Evolutionary conservation across 192 early-diverging fungal species (phyloP), one percentile per base, ranked within the genome.

Genomic region (Nowakowskiella sp.): DNA sequence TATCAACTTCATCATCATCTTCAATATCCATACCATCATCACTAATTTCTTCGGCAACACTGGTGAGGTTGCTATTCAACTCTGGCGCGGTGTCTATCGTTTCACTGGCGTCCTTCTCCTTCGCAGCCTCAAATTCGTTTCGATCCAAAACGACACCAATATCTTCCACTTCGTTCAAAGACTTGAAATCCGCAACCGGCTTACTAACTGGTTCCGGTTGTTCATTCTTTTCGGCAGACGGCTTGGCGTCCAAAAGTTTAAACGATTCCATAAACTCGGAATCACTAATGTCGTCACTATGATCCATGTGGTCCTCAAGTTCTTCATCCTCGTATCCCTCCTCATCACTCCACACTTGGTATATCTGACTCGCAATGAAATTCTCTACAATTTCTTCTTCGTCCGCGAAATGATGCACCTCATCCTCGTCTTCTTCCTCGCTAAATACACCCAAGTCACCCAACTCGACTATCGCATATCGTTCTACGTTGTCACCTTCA

Each of bases 361-460:
- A 47, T 10, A 47, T 34, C 39, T 28, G 13, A 13, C 34, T 13
- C 13, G 13, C 36, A 19, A 39, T 39, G 36, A 39, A 39, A 39
- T 19, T 39, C 36, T 39, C 47, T 28, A 47, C 47, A 39, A 47
- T 47, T 23, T 47, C 47, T 13, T 47, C 47, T 47, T 47, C 47
- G 39, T 47, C 47, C 10, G 34, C 10, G 19, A 39, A 47, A 27
- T 47, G 10, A 10, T 47, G n/a, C 39, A 13, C 10, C 39, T 47
- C 47, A 47, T 47, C 47, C 13, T 28, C 13, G 34, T 13, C 19
- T 13, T 13, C 34, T n/a, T n/a, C 36, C 36, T 39, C 19, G 19
- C 13, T 19, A 39, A 39, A 13, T 13, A 39, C 19, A 13, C 36
- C 13, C 19, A 13, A 39, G 13, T 19, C 13, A 19, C 13, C 13